Evolutionary conservation across 2,329 filamentous ascomycete genomes (phyloP).

Genomic region (Rhynchosporium agropyri): DNA sequence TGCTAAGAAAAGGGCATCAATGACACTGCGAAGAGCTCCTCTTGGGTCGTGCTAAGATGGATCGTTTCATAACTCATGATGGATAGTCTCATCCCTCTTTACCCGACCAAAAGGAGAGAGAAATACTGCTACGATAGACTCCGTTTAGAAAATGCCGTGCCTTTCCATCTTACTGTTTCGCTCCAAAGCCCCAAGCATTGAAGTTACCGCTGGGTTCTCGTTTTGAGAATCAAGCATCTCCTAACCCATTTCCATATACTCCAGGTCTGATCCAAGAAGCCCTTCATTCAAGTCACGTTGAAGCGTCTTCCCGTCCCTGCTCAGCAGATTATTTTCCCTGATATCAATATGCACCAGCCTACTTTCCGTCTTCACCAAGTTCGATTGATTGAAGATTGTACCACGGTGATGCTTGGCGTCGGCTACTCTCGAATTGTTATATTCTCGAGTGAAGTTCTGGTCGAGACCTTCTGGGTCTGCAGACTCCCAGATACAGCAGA

Average conservation of each 20-base stretch:
- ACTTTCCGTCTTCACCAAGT: neutral
- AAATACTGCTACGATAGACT: too few relatives aligned
- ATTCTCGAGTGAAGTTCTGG: neutral
- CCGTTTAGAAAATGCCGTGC: too few relatives aligned
- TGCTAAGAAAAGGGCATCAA: too few relatives aligned
- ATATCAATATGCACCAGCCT: neutral
- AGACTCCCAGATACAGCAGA: constrained; percentile 13
- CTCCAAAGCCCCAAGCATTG: too few relatives aligned
- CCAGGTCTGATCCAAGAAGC: neutral
- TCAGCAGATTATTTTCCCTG: neutral
- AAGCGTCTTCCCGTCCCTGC: neutral
- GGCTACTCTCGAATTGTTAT: neutral
- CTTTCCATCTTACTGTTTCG: too few relatives aligned
- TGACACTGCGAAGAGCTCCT: too few relatives aligned
- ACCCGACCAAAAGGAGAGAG: too few relatives aligned
- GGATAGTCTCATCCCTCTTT: too few relatives aligned
- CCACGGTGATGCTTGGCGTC: neutral
- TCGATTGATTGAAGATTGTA: constrained; percentile 4
- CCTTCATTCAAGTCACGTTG: neutral
- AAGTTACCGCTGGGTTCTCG: too few relatives aligned
- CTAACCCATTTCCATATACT: neutral
- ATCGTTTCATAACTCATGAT: too few relatives aligned
- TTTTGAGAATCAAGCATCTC: neutral
- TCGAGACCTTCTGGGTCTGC: neutral
- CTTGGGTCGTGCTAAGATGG: too few relatives aligned